Percentiles rank a stretch among this genome's conserved stretches.
These are phyloP conservation scores for Barnettozyma salicaria DNA, from an alignment of 805 yeast species.

Conservation along the genomic window DNA sequence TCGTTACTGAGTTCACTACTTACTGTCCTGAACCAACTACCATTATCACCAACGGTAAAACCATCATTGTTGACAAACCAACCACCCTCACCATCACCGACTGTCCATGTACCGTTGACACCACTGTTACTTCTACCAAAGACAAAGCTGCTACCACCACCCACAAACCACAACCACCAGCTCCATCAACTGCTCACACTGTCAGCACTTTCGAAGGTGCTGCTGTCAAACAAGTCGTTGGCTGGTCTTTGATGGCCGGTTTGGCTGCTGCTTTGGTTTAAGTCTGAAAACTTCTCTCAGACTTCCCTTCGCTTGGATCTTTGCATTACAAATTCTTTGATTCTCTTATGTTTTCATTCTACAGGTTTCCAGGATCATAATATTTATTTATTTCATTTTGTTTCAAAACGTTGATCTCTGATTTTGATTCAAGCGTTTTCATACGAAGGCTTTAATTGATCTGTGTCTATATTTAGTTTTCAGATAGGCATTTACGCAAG, in stretches of 20 bases:
- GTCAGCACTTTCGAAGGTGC: not conserved
- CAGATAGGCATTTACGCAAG: too few relatives aligned
- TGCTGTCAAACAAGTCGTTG: not conserved
- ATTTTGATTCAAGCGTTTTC: too few relatives aligned
- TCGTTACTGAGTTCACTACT: conserved; percentile 50
- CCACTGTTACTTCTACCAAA: conserved; percentile 13
- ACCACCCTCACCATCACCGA: conserved; percentile 83
- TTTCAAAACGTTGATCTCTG: too few relatives aligned
- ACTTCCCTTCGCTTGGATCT: too few relatives aligned
- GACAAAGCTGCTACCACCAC: not conserved
- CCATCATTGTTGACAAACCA: conserved; percentile 71
- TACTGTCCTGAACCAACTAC: conserved; percentile 78
- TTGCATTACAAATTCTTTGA: too few relatives aligned
- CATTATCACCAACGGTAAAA: conserved; percentile 55
- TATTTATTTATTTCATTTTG: too few relatives aligned
- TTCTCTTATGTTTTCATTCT: too few relatives aligned
- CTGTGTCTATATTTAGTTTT: too few relatives aligned
- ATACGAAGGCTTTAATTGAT: too few relatives aligned
- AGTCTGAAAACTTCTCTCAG: too few relatives aligned
- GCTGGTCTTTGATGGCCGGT: not conserved
- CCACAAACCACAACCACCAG: not conserved
- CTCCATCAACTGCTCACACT: not conserved
- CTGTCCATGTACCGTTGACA: conserved; percentile 73
- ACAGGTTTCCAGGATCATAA: too few relatives aligned
- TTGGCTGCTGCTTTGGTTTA: conserved; percentile 1